Percentiles rank a stretch among this genome's conserved stretches.
phyloP scores from a whole-genome alignment of 345 rosid species.

The Ceriops zippeliana region DNA sequence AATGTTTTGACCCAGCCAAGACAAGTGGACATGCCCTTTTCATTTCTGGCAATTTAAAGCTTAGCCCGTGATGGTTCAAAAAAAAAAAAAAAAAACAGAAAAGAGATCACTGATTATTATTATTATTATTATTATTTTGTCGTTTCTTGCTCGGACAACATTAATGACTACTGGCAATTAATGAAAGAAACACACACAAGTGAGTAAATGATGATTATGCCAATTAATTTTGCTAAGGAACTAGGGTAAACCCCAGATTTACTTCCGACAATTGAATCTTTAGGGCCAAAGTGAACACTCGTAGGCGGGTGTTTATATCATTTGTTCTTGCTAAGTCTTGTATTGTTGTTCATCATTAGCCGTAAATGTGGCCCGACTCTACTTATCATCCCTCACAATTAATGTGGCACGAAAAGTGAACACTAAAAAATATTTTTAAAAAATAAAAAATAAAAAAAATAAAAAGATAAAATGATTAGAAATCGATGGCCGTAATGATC shows the following conservation, averaged over 20 bases:
- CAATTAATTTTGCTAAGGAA: conserved; percentile 14
- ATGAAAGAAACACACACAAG: conserved; percentile 6
- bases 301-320: conserved; percentile 19
- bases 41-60: conserved; percentile 10
- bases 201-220: conserved; percentile 28
- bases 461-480: conserved; percentile 42
- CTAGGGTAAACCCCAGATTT: conserved; percentile 24
- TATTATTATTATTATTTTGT: not conserved
- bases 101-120: not conserved
- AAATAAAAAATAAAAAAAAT: too few species aligned
- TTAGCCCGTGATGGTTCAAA: not conserved
- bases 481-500: conserved; percentile 45
- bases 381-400: conserved; percentile 3
- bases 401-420: not conserved
- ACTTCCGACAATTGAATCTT: conserved; percentile 39
- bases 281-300: conserved; percentile 16
- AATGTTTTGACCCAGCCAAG: conserved; percentile 13
- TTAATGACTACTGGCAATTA: not conserved
- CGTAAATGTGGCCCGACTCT: conserved; percentile 14
- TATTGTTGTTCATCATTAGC: conserved; percentile 24
- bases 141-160: not conserved
- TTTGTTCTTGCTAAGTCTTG: conserved; percentile 29
- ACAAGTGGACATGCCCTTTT: conserved; percentile 4
- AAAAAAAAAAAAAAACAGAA: too few species aligned
- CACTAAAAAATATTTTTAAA: not conserved